Percentiles rank a stretch among this genome's conserved stretches.
Conservation (phyloP, 2,329 filamentous ascomycete genomes). For the Trichoderma sp. region DNA sequence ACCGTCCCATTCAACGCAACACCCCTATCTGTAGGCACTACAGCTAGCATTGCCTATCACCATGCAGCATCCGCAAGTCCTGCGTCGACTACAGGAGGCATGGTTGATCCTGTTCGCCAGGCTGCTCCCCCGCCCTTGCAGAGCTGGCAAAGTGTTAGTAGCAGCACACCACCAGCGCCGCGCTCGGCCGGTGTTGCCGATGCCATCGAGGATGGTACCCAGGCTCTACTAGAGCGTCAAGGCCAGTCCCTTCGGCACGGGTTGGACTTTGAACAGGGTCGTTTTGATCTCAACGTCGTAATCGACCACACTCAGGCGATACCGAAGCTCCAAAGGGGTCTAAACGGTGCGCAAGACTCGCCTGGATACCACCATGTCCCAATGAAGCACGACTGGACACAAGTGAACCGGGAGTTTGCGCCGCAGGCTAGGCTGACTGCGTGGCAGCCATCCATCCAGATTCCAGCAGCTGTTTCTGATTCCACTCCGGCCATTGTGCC, state of each 20-base stretch:
- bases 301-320: constrained; percentile 60
- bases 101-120: background rate
- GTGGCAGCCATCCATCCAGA: constrained; percentile 15
- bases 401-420: constrained; percentile 34
- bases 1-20: constrained; percentile 36
- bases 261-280: constrained; percentile 64
- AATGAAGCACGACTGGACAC: constrained; percentile 56
- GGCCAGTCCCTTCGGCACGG: constrained; percentile 55
- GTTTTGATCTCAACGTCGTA: constrained; percentile 73
- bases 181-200: background rate
- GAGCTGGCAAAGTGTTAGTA: constrained; percentile 19
- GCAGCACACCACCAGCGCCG: constrained; percentile 13
- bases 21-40: constrained; percentile 31
- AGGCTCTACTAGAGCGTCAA: constrained; percentile 48
- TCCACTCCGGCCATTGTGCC: constrained; percentile 8
- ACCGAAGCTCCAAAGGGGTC: constrained; percentile 54
- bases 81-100: constrained; percentile 4
- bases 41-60: constrained; percentile 31
- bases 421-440: constrained; percentile 4
- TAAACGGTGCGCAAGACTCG: constrained; percentile 52
- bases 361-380: constrained; percentile 49
- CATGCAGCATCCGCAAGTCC: background rate
- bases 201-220: constrained; percentile 19
- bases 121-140: constrained; percentile 3
- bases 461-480: constrained; percentile 11